Percentiles rank a stretch among this genome's conserved stretches.
Conservation (phyloP, 768 basidiomycete genomes). For the Phlebiopsis flavidoalba region DNA sequence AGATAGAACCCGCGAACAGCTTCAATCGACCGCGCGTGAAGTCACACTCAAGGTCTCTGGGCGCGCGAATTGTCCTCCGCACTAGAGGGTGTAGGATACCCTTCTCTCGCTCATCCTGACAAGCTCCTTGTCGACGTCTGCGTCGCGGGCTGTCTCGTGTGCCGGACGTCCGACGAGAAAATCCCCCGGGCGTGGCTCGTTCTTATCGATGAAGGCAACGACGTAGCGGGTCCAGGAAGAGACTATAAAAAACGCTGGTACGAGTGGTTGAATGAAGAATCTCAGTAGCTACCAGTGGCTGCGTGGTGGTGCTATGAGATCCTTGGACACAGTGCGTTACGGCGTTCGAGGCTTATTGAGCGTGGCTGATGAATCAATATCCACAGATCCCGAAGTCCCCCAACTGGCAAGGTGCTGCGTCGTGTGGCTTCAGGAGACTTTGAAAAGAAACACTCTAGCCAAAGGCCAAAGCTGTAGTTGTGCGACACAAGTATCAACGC, state of each 20-base stretch:
- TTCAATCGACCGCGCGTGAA: constrained; percentile 78
- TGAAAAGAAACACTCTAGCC: not conserved
- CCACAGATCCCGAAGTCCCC: constrained; percentile 65
- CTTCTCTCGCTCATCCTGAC: constrained; percentile 55
- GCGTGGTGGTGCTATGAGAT: constrained; percentile 66
- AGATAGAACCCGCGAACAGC: constrained; percentile 28
- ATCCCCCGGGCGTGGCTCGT: constrained; percentile 79
- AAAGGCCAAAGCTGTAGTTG: constrained; percentile 8
- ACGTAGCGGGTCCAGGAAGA: constrained; percentile 35
- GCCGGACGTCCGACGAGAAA: constrained; percentile 66
- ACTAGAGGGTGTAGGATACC: constrained; percentile 68
- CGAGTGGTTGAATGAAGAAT: constrained; percentile 53
- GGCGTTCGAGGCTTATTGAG: not conserved
- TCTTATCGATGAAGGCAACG: constrained; percentile 51
- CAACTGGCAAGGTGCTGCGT: constrained; percentile 68
- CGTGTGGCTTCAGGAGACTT: constrained; percentile 50
- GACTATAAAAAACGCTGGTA: constrained; percentile 46
- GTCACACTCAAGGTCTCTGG: constrained; percentile 80
- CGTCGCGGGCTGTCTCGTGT: constrained; percentile 71
- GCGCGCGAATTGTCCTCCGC: constrained; percentile 76
- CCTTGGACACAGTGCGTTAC: constrained; percentile 50
- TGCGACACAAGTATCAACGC: not conserved
- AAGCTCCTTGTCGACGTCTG: constrained; percentile 57
- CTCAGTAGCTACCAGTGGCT: constrained; percentile 77
- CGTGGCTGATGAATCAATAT: not conserved